Base-by-base conservation (phyloP, 129 eudicot genomes). In the Ambrosia artemisiifolia region DNA sequence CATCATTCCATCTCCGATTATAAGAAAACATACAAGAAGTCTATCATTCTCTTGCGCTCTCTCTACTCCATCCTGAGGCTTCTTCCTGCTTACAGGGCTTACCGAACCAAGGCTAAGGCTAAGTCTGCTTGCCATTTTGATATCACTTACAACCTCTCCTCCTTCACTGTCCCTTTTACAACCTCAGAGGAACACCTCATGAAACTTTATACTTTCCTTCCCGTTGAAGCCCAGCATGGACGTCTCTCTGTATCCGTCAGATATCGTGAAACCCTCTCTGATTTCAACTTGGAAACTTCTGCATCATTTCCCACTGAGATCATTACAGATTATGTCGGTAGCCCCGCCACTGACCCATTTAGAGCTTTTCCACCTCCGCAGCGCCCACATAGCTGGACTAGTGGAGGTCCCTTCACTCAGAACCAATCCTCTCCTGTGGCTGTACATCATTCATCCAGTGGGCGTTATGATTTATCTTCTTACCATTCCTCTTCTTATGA, bases 341-440 rank as follows among this genome's bases (percentile, higher is more conserved):
- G 99, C 82, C 99, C 99, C 61, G 88, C 93, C 36, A 88, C 94
- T n/a, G 96, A 95, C 46, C 97, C 97, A 7, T 53, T 90, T 65
- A 88, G 97, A 87, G 87, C 93, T 59, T 88, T 95, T 68, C 89
- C 68, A 16, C 86, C 91, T 8, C 78, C 50, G 67, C 89, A 90
- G 64, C 97, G 94, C 14, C 99, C 97, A 0, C 96, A 88, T 76
- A 90, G 91, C 85, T 95, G 99, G 99, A 66, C 96, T 28, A 78
- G 96, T 75, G 86, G 77, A 57, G 50, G 73, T 80, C 79, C 85
- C 7, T 79, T 64, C 19, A 75, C 32, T 35, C 87, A 70, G 33
- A 80, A 79, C 60, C 89, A 85, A 73, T 33, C 87, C 1, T 91
- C 98, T 40, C 95, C 89, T 17, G 28, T 24, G 28, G 28, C 28